These are phyloP conservation scores for Epichloe scottii DNA, from an alignment of 2,329 filamentous ascomycete species.

Conservation along the genomic window DNA sequence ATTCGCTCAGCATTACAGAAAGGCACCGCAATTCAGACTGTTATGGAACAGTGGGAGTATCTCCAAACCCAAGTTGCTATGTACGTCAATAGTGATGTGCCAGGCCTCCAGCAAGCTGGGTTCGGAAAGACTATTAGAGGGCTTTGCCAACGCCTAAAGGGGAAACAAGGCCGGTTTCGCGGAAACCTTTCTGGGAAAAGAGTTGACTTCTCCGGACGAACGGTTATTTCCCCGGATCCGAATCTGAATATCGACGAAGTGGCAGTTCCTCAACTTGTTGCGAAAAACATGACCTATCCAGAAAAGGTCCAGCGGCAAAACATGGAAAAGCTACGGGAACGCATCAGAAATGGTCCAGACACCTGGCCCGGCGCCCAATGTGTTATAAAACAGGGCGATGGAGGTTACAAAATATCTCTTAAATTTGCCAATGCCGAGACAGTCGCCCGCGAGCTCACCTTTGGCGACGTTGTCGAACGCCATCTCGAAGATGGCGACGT, in stretches of 20 bases:
- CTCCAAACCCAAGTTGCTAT: constrained; percentile 90
- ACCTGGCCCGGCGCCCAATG: constrained; percentile 83
- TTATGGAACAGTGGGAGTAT: constrained; percentile 98
- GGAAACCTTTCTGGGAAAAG: constrained; percentile 96
- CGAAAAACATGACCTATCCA: constrained; percentile 91
- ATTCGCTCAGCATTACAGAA: constrained; percentile 73
- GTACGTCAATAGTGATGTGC: constrained; percentile 95
- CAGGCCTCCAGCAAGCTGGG: constrained; percentile 78
- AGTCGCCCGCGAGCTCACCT: constrained; percentile 60
- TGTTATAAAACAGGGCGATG: constrained; percentile 59
- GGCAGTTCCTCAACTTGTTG: constrained; percentile 81
- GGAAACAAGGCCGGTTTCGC: constrained; percentile 93
- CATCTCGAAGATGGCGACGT: constrained; percentile 93
- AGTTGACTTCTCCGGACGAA: constrained; percentile 95
- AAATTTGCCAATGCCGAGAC: constrained; percentile 60
- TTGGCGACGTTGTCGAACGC: constrained; percentile 84
- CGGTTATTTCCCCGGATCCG: constrained; percentile 94
- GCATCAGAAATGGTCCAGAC: constrained; percentile 62
- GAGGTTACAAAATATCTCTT: constrained; percentile 55
- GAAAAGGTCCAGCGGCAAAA: constrained; percentile 80
- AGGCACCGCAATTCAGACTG: constrained; percentile 72
- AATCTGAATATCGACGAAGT: constrained; percentile 91
- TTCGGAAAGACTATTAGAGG: constrained; percentile 83
- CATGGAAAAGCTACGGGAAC: constrained; percentile 63
- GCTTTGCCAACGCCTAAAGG: constrained; percentile 90